A percentile compares a stretch with the other conserved stretches of the same genome.
Evolutionary conservation across 345 rosid genomes (phyloP).

Genomic region (Cardiospermum halicacabum): DNA sequence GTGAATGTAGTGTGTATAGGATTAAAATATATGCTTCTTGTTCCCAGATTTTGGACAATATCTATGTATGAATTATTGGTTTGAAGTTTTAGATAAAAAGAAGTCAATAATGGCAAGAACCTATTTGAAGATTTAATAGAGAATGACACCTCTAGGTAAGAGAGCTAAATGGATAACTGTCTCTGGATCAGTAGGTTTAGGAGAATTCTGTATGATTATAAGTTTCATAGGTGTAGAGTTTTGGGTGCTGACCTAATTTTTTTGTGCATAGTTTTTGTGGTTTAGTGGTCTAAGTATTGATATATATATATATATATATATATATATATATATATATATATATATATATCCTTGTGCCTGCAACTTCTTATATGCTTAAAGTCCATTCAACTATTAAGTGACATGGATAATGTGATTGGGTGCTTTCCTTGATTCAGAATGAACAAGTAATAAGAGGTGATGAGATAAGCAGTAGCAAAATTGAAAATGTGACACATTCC

Average conservation of each 20-base stretch:
- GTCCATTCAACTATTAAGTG: neutral
- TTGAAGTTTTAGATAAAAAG: neutral
- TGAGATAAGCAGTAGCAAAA: too few species aligned
- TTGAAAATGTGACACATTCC: too few species aligned
- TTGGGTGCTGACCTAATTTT: neutral
- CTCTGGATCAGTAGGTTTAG: neutral
- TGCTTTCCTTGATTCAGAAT: conserved; percentile 13
- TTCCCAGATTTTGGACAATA: neutral
- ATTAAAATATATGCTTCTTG: neutral
- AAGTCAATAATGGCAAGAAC: neutral
- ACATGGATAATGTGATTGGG: conserved; percentile 15
- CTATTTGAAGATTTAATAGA: neutral
- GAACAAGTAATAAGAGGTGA: too few species aligned
- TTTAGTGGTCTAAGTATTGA: too few species aligned
- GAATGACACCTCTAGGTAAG: neutral
- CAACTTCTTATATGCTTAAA: neutral
- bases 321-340: too few species aligned
- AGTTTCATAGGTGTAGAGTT: neutral
- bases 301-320: too few species aligned
- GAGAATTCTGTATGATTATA: neutral
- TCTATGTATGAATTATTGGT: neutral
- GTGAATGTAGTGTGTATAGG: too few species aligned
- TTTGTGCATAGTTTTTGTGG: neutral
- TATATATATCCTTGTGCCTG: too few species aligned
- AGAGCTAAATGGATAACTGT: neutral